Base-by-base conservation (phyloP, 1,284 basidiomycete genomes). In the Rhodotorula mucilaginosa region DNA sequence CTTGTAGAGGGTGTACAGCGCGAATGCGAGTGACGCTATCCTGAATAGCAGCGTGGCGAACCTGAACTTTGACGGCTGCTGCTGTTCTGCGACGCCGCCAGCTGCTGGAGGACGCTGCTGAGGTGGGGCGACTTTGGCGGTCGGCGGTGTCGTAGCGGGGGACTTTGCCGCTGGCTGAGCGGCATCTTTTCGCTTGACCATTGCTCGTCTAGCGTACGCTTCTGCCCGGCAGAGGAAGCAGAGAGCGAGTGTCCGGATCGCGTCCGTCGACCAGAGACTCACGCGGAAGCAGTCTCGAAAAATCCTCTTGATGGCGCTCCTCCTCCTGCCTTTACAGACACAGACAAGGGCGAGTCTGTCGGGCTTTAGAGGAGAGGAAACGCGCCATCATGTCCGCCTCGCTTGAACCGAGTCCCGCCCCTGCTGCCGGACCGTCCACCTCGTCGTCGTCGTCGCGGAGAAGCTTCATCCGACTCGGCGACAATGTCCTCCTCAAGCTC, bases 401-500 rank as follows among this genome's bases (percentile, higher is more conserved):
- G 29, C 16, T 16, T 7, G 26, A n/a, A 56, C 26, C 54, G 39
- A 44, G 39, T 56, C 26, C 54, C 15, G 26, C 68, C 19, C 39
- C 54, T 7, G 21, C 57, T n/a, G 34, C 54, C 51, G 31, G 49
- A 15, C 3, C 56, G 23, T 13, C 61, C 5, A 10, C 16, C 26
- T 26, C 70, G 31, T 31, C 31, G 26, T 26, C 16, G 21, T 26
- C 70, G 31, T 60, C 44, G 60, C 26, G 26, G 26, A 29, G 48
- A 21, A 31, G 60, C 13, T 13, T 79, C 47, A 88, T 92, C 67
- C 83, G 86, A 61, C 78, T 83, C 12, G 88, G 88, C 26, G 84
- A 90, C 79, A 87, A 86, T 19, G 85, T 92, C 44, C 82, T 92
- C 16, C 79, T 92, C 57, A 84, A 84, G 70, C 79, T 91, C 63